Conservation (phyloP, 805 yeast genomes). For the Candida vaughaniae region DNA sequence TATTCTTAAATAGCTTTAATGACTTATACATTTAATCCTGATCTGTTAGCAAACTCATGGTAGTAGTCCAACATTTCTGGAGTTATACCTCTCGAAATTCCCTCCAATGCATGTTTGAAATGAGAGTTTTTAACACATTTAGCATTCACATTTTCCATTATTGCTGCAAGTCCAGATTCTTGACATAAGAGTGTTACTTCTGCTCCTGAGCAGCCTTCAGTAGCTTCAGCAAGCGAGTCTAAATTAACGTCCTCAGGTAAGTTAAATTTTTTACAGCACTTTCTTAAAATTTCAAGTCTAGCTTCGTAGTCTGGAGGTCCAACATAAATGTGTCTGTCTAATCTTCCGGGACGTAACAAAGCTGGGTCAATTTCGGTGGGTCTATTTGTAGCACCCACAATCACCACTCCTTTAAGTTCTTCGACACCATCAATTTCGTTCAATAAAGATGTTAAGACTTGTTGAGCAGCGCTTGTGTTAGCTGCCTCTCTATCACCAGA, state of each 20-base stretch:
- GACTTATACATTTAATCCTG: conserved; percentile 22
- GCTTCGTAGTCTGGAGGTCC: conserved; percentile 88
- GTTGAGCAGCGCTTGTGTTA: conserved; percentile 66
- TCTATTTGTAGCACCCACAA: conserved; percentile 94
- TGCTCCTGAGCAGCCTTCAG: conserved; percentile 96
- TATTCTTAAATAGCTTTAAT: neutral
- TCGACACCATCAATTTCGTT: conserved; percentile 98
- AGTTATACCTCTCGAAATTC: conserved; percentile 77
- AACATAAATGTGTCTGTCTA: conserved; percentile 91
- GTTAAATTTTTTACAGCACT: conserved; percentile 66
- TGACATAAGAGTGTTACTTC: conserved; percentile 90
- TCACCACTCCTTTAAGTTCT: conserved; percentile 87
- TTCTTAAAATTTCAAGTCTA: conserved; percentile 70
- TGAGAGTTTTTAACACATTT: conserved; percentile 58
- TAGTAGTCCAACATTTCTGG: conserved; percentile 81
- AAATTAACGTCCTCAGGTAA: conserved; percentile 47
- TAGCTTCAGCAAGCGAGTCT: conserved; percentile 52
- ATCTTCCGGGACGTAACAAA: conserved; percentile 88
- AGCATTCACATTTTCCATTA: conserved; percentile 71
- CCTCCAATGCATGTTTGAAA: conserved; percentile 66
- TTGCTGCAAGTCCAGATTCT: conserved; percentile 93
- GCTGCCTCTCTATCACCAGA: conserved; percentile 71
- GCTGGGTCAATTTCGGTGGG: conserved; percentile 95
- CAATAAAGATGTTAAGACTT: conserved; percentile 84
- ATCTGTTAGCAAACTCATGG: conserved; percentile 47